phyloP scores from a whole-genome alignment of 306 rosid genomes.

The Quercus agrifolia region DNA sequence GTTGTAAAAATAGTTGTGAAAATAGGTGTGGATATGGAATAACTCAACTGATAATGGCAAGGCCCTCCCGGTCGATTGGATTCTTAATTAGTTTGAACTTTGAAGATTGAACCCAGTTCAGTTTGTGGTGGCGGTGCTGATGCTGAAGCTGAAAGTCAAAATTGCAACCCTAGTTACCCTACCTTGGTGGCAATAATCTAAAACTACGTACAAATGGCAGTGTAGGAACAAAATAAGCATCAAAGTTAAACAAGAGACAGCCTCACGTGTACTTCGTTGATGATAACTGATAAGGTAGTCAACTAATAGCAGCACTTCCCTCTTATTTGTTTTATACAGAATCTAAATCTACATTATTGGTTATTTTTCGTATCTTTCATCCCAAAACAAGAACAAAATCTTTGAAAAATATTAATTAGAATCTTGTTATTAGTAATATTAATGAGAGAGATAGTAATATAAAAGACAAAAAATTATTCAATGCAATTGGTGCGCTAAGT shows the following conservation, averaged over 20 bases:
- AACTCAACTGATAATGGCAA: not conserved
- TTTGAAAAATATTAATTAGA: too few species aligned
- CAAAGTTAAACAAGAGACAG: not conserved
- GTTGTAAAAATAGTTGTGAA: too few species aligned
- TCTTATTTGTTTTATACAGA: not conserved
- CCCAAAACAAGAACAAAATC: not conserved
- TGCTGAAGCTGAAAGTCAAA: not conserved
- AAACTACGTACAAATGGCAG: not conserved
- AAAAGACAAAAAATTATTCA: too few species aligned
- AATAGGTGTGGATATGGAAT: too few species aligned
- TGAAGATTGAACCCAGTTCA: not conserved
- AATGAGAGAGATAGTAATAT: too few species aligned
- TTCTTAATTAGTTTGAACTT: not conserved
- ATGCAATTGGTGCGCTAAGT: too few species aligned
- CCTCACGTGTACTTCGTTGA: not conserved
- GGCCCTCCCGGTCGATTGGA: not conserved
- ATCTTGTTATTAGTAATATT: too few species aligned
- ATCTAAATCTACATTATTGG: not conserved
- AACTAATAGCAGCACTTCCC: not conserved
- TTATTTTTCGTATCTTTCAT: not conserved
- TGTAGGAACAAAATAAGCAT: too few species aligned
- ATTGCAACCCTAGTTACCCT: not conserved
- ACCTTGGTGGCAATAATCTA: not conserved
- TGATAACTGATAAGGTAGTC: not conserved
- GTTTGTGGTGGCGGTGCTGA: not conserved